Base-by-base conservation (phyloP, 495 filamentous ascomycete species). In the Trichoderma orchidacearum region DNA sequence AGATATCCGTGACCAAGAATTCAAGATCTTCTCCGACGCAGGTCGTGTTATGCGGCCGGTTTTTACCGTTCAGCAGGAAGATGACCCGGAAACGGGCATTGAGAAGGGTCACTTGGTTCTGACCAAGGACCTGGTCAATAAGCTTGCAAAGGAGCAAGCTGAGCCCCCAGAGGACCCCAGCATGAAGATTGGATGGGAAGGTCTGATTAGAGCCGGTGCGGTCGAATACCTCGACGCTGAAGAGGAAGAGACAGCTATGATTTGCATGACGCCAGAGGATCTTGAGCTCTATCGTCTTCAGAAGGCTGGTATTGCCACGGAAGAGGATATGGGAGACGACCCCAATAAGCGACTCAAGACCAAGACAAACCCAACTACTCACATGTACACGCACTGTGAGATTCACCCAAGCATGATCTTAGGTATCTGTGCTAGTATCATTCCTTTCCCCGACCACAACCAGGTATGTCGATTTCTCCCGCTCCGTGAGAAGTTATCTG, bases 351-450 rank as follows among this genome's bases (percentile, higher is more conserved):
- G 92, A 57, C 84, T 96, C 41, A 90, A 90, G 60, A 89, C 90
- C 0, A 84, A 84, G 58, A 76, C 90, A 54, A 95, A 89, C 59
- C 81, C 86, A 11, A 84, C 81, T 6, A 86, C 90, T 0, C 87
- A 92, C 68, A 87, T 84, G 50, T 96, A 88, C 77, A 99, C 93
- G 2, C 93, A 99, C 68, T 97, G 94, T 68, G 93, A 99, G 70
- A 97, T 99, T 66, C 94, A 99, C 64, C 93, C 93, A 11, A 94
- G 89, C 75, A 99, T 97, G 94, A 90, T 99, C 68, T 73, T 97
- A 51, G 94, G 93, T 59, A 90, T 97, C 57, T 97, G 94, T 66
- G 93, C 93, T 56, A 95, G 89, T 76, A 97, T 99, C 70, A 99
- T 99, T 75, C 93, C 93, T 0, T 99, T 97, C 81, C 93, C 93